Evolutionary conservation across 352 stramenopile genomes (phyloP).

Genomic region (Halophytophthora batemanensis): DNA sequence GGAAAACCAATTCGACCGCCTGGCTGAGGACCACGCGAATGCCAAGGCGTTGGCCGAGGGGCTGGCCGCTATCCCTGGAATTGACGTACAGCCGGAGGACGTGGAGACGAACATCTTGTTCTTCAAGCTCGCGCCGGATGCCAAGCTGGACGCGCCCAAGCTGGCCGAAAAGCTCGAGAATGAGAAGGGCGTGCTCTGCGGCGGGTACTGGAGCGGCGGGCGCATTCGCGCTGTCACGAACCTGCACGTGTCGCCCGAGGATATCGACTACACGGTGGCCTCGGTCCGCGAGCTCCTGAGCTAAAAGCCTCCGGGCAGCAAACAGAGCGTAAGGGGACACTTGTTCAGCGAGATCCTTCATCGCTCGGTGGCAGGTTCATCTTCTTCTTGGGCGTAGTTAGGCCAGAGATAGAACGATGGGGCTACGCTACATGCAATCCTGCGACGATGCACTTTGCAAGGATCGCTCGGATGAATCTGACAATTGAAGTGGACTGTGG

Average conservation of each 20-base stretch:
- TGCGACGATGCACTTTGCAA: too few species aligned
- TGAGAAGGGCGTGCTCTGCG: conserved; percentile 71
- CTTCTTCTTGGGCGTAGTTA: too few species aligned
- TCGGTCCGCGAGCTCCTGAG: conserved; percentile 57
- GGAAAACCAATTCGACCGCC: conserved; percentile 81
- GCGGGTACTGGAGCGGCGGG: conserved; percentile 57
- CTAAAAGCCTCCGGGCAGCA: conserved; percentile 8
- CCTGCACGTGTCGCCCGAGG: conserved; percentile 60
- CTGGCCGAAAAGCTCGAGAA: conserved; percentile 57
- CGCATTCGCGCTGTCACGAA: conserved; percentile 73
- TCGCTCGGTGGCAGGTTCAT: too few species aligned
- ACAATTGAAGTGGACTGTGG: too few species aligned
- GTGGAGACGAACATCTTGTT: conserved; percentile 92
- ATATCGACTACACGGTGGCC: conserved; percentile 61
- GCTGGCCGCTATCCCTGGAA: conserved; percentile 57
- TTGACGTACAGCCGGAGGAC: conserved; percentile 52
- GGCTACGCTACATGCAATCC: too few species aligned
- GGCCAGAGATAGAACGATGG: too few species aligned
- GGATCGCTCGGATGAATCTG: too few species aligned
- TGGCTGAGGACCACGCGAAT: conserved; percentile 81
- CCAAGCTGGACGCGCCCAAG: conserved; percentile 52
- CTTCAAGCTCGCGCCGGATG: conserved; percentile 52
- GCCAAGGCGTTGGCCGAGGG: conserved; percentile 65
- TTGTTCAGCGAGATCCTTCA: too few species aligned
- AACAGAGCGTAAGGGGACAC: not conserved